Base-by-base conservation (phyloP, 1,284 basidiomycete genomes). In the Marasmius sp. region DNA sequence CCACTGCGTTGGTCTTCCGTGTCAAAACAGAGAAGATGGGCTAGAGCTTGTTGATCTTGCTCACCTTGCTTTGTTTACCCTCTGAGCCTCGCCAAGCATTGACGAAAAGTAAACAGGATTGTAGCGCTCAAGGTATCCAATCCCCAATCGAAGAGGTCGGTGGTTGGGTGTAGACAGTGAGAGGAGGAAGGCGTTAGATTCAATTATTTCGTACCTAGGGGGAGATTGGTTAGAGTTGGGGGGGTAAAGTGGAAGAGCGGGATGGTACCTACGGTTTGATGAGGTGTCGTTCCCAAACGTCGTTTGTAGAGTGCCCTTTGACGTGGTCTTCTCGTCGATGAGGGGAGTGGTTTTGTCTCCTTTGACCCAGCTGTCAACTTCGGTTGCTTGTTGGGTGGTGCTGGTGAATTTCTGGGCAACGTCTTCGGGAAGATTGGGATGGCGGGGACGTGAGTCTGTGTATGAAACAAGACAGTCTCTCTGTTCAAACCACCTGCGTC, bases 181-280 rank as follows among this genome's bases (percentile, higher is more conserved):
- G n/a, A n/a, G n/a, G n/a, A n/a, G 48, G 12, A 20, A 20, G 5
- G 38, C 36, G 39, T 59, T 62, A 3, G 57, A 58, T 54, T 62
- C 57, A 12, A 62, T 58, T 12, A 52, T 39, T 43, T 62, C 61
- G 22, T 62, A 62, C 41, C 61, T 62, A 12, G 3, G 16, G 33
- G 12, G 16, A n/a, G n/a, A n/a, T n/a, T n/a, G 4, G 33, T 53
- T n/a, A n/a, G 51, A 11, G 9, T 9, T 36, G 14, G 7, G 11
- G 14, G 11, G 11, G 27, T 11, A 37, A 10, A 34, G 33, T 16
- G 10, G 12, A 34, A 53, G 6, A 16, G 34, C 4, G 43, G 14
- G 43, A 45, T 7, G 43, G 20, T n/a, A 53, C 51, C 11, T 12
- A 53, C 51, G 51, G 51, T 16, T 53, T 53, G 34, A 36, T 53